These are phyloP conservation scores for Parvularia atlantis DNA, from an alignment of 78 protist genomes.

Conservation along the genomic window DNA sequence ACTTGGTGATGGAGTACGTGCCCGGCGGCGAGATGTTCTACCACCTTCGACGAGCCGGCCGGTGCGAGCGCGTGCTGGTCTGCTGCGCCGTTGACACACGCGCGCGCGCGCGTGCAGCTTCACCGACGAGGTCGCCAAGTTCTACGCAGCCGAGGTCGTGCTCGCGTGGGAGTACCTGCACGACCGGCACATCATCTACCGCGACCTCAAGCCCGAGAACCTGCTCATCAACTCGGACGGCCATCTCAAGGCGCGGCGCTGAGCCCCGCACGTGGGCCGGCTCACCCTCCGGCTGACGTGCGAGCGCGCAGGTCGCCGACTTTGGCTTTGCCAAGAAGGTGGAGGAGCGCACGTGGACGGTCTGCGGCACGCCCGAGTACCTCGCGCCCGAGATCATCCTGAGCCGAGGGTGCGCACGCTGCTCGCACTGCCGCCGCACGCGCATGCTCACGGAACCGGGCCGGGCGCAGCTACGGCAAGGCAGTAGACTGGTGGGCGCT, in stretches of 20 bases:
- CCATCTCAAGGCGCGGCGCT: background rate
- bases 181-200: conserved; percentile 63
- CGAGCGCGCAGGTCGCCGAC: conserved; percentile 73
- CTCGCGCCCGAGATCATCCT: conserved; percentile 76
- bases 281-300: background rate
- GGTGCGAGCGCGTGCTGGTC: background rate
- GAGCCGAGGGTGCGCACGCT: conserved; percentile 30
- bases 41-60: conserved; percentile 23
- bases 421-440: background rate
- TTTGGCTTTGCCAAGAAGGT: conserved; percentile 87
- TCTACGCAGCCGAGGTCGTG: conserved; percentile 34
- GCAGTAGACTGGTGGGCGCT: conserved; percentile 7
- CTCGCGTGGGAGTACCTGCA: conserved; percentile 37
- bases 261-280: no score
- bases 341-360: conserved; percentile 69
- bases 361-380: conserved; percentile 99
- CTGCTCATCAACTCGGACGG: conserved; percentile 1
- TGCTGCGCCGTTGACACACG: background rate
- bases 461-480: background rate
- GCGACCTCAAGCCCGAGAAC: conserved; percentile 73
- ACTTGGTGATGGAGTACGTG: conserved; percentile 37
- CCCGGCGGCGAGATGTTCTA: conserved; percentile 82
- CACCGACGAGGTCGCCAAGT: conserved; percentile 18
- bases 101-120: background rate
- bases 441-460: no score